Base-by-base conservation (phyloP, 495 filamentous ascomycete genomes). In the Aspergillus homomorphus region DNA sequence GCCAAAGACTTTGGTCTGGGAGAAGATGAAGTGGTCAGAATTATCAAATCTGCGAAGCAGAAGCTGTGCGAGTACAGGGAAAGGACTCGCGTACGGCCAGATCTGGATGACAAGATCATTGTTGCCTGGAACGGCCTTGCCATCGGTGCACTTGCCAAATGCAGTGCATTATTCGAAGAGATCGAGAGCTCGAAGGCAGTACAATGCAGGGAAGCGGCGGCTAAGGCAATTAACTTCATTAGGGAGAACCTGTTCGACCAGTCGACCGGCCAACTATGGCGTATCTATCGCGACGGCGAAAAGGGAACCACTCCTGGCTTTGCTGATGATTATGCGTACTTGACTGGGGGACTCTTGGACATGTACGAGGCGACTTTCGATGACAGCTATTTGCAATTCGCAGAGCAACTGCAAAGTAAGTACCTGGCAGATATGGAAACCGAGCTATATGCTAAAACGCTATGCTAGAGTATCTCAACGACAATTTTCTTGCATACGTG, bases 281-380 rank as follows among this genome's bases (percentile, higher is more conserved):
- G 94, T 22, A 88, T 95, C 46, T 96, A 86, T 67, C 85, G 86
- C 26, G 84, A 92, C 61, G 88, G 87, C 15, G 69, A 65, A 20
- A 79, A 76, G 33, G 89, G 90, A 23, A 80, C 88, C 38, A 89
- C 87, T 0, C 78, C 78, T 5, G 94, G 84, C 1, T 96, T 98
- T 70, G 92, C 92, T 5, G 94, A 98, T 62, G 94, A 98, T 69
- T 98, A 98, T 69, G 92, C 94, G 3, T 96, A 89, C 70, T 65
- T 98, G 52, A 90, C 92, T 50, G 82, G 86, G 24, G 95, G 92
- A 0, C 77, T 97, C 19, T 77, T 98, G 51, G 86, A 94, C 62
- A 80, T 98, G 58, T 96, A 96, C 66, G 87, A 96, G 71, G 84
- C 89, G 6, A 96, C 92, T 0, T 89, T 90, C 62, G 86, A 96